Conservation (phyloP, 345 rosid genomes). For the Citrus reticulata region DNA sequence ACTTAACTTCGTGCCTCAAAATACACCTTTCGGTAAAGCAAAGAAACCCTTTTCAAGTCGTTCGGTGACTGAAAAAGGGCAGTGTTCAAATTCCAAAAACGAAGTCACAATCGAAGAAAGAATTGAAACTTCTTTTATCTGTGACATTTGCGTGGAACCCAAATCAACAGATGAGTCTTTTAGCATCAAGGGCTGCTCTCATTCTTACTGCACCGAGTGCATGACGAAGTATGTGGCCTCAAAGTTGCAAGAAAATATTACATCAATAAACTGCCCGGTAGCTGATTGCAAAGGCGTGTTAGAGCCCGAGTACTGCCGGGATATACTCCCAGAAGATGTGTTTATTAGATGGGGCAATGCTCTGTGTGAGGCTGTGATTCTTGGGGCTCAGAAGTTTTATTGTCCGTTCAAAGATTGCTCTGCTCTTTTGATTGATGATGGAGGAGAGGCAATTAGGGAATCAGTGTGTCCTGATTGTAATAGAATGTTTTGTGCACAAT, state of each 20-base stretch:
- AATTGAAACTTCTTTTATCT: constrained; percentile 16
- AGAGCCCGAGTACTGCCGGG: constrained; percentile 36
- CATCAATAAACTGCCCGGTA: constrained; percentile 33
- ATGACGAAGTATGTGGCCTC: constrained; percentile 27
- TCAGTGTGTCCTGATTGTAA: constrained; percentile 39
- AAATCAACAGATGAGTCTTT: constrained; percentile 16
- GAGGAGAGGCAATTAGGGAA: constrained; percentile 8
- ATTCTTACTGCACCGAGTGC: constrained; percentile 41
- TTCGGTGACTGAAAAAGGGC: neutral
- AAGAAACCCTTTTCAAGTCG: neutral
- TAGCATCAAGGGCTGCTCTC: constrained; percentile 33
- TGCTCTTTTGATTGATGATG: constrained; percentile 38
- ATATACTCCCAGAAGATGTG: constrained; percentile 11
- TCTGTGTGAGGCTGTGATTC: constrained; percentile 42
- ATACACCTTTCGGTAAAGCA: neutral
- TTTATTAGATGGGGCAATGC: constrained; percentile 47
- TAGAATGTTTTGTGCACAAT: constrained; percentile 42
- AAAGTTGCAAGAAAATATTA: constrained; percentile 36
- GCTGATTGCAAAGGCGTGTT: constrained; percentile 26
- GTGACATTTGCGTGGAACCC: constrained; percentile 36
- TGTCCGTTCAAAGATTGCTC: constrained; percentile 47
- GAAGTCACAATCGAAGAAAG: too few species aligned
- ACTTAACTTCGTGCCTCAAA: neutral
- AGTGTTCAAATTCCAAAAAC: constrained; percentile 2
- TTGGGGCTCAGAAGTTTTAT: constrained; percentile 32